Evolutionary conservation across 2,329 filamentous ascomycete genomes (phyloP), one percentile per base, ranked within the genome.

Genomic region (Cercospora zeae-maydis): DNA sequence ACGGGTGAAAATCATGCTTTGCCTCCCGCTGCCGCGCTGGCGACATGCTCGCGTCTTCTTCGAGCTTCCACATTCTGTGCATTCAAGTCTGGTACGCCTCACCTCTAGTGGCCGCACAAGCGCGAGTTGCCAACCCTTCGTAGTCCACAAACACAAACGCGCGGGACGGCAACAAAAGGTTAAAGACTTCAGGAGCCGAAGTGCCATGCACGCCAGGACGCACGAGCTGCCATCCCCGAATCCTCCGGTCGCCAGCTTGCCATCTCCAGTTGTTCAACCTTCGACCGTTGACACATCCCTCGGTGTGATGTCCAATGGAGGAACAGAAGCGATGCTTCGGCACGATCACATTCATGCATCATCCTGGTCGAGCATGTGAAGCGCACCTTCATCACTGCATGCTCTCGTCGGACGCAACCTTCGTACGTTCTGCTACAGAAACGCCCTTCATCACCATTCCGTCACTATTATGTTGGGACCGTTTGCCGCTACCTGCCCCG

Each of bases 281-380:
- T 21, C 42, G 42, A 11, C 5, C 42, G 42, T 53, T 53, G 27
- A 53, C 49, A 34, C 49, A 53, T 53, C 11, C 27, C 49, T 34
- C 49, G 49, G 49, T 31, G 49, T 34, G 49, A 53, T 53, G 27
- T 53, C 49, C 16, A 53, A 53, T 53, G 16, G 49, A 53, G 49
- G 27, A 53, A 34, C 49, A 31, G 31, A 13, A 53, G 49, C 49
- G 49, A 14, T 21, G 24, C 49, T 53, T 16, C 27, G 49, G 31
- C 49, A 34, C 16, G n/a, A 34, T 16, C 30, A 14, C 49, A 8
- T 14, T 19, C 49, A 34, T 33, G 49, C 14, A 13, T 13, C 27
- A 21, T 53, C 49, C 49, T 53, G 49, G 49, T 47, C 49, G 33
- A 53, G 49, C 49, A 34, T 53, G 49, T 34, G 27, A 34, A 53